A percentile compares a stretch with the other conserved stretches of the same genome.
These are phyloP conservation scores for Ogataea salicorniae DNA, from an alignment of 805 yeast genomes.

Conservation along the genomic window DNA sequence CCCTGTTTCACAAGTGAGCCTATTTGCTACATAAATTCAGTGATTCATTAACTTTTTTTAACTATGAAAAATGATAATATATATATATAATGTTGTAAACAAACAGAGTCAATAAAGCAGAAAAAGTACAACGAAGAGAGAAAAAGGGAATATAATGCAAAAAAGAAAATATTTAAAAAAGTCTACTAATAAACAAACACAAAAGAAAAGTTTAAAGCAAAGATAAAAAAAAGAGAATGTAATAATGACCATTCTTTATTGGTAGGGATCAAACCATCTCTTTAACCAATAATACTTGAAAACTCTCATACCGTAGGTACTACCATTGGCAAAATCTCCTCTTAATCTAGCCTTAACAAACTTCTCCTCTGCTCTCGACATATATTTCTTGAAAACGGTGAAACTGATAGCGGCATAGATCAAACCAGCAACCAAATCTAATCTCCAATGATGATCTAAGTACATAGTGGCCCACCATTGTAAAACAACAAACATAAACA, in stretches of 20 bases:
- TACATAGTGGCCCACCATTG: conserved; percentile 79
- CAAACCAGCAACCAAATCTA: conserved; percentile 55
- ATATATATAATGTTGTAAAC: too few species aligned
- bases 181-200: too few species aligned
- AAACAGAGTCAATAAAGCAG: too few species aligned
- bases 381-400: conserved; percentile 33
- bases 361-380: conserved; percentile 32
- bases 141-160: too few species aligned
- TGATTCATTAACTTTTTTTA: too few species aligned
- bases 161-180: too few species aligned
- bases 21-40: too few species aligned
- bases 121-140: too few species aligned
- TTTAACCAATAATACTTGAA: conserved; percentile 43
- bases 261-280: conserved; percentile 49
- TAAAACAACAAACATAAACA: conserved; percentile 40
- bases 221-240: background rate
- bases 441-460: conserved; percentile 66
- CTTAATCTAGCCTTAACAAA: conserved; percentile 35
- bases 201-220: background rate
- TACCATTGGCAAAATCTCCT: conserved; percentile 37
- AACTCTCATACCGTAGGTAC: conserved; percentile 63
- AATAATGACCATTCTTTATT: background rate
- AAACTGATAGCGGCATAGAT: conserved; percentile 44
- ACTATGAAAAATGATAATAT: too few species aligned
- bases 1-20: too few species aligned